Conservation (phyloP, 345 rosid species). For the Lenwebbia sp. region DNA sequence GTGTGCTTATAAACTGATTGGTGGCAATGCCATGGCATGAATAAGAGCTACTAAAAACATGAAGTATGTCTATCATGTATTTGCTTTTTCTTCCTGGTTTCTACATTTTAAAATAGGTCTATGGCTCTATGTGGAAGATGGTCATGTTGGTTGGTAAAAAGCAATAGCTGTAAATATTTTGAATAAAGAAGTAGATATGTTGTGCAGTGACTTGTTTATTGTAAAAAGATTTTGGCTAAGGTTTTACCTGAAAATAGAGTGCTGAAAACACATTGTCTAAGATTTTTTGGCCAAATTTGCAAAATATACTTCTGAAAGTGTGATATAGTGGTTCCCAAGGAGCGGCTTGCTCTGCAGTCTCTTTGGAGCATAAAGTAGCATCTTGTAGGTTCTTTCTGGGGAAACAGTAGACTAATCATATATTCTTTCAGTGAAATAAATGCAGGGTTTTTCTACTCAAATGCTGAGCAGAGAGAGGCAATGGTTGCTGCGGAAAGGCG, state of each 20-base stretch:
- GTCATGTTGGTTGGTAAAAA: background rate
- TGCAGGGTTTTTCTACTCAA: conserved; percentile 99
- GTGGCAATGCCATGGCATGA: background rate
- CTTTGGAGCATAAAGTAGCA: background rate
- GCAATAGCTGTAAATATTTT: background rate
- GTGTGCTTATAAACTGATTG: background rate
- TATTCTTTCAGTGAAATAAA: conserved; percentile 70
- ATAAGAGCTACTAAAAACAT: background rate
- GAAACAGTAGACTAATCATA: background rate
- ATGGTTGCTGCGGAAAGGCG: conserved; percentile 96
- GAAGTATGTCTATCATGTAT: background rate
- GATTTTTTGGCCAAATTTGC: background rate
- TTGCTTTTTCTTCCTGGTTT: background rate
- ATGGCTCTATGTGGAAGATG: background rate
- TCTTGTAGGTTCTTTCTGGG: background rate
- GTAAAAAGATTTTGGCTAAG: background rate
- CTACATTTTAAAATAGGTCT: background rate
- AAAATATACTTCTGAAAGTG: background rate
- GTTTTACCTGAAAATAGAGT: background rate
- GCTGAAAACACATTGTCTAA: background rate
- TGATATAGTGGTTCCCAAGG: background rate
- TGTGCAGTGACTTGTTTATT: background rate
- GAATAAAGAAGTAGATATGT: background rate
- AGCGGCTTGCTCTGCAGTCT: background rate
- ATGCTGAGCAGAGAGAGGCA: conserved; percentile 95